Conservation (phyloP, 805 yeast species). For the Brettanomyces naardenensis region DNA sequence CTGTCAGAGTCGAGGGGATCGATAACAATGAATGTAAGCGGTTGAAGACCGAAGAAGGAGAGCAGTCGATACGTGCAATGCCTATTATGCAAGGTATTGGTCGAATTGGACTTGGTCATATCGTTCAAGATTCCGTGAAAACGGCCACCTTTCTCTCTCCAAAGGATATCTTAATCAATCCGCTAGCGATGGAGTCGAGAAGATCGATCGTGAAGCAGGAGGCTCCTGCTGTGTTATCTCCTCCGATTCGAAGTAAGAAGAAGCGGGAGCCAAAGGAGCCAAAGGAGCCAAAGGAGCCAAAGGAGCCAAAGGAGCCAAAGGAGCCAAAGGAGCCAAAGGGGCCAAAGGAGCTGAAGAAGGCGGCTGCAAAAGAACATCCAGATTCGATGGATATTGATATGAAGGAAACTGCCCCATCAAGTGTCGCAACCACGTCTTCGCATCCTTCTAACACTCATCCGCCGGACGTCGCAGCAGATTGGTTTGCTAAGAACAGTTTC, state of each 20-base stretch:
- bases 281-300: neutral
- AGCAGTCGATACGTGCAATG: neutral
- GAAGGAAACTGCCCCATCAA: neutral
- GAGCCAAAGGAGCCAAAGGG: neutral
- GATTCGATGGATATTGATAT: neutral
- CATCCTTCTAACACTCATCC: neutral
- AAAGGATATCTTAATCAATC: slow-evolving; percentile 18
- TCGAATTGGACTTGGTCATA: neutral
- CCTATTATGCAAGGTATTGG: neutral
- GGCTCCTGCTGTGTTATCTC: neutral
- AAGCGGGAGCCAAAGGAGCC: neutral
- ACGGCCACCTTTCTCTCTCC: slow-evolving; percentile 14
- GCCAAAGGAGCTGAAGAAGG: neutral
- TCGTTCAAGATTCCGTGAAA: too few species aligned
- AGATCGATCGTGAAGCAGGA: neutral
- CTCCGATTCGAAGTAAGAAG: neutral
- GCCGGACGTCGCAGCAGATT: neutral
- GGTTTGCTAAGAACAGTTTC: slow-evolving; percentile 1
- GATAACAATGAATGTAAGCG: slow-evolving; percentile 27
- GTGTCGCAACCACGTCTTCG: neutral
- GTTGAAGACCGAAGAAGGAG: slow-evolving; percentile 11
- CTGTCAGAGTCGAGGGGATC: slow-evolving; percentile 7
- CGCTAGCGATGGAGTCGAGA: neutral
- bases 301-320: neutral
- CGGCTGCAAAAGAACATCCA: neutral